Conservation (phyloP, 768 basidiomycete species). For the Mycena metata region DNA sequence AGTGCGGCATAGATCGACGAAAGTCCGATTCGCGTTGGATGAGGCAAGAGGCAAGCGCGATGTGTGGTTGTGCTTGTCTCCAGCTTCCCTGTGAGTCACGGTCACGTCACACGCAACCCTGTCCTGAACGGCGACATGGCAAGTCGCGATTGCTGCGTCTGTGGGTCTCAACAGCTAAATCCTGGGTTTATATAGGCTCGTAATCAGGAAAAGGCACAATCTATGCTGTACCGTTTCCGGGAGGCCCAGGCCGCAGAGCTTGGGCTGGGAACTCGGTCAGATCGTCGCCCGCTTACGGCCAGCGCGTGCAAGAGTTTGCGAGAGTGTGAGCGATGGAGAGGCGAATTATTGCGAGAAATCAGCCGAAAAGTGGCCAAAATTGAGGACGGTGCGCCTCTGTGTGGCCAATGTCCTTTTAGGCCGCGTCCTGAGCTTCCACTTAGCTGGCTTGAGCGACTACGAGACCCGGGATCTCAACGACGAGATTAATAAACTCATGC, state of each 20-base stretch:
- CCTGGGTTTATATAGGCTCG: constrained; percentile 72
- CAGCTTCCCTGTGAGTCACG: neutral
- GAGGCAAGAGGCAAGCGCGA: neutral
- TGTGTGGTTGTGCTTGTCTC: neutral
- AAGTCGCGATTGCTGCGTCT: neutral
- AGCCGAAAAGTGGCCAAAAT: constrained; percentile 98
- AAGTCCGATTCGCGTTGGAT: constrained; percentile 2
- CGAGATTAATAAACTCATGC: constrained; percentile 95
- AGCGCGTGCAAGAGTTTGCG: constrained; percentile 90
- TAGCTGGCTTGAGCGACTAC: constrained; percentile 94
- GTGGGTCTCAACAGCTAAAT: neutral
- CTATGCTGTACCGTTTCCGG: constrained; percentile 95
- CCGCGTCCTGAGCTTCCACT: neutral
- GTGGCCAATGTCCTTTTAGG: neutral
- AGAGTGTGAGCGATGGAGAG: constrained; percentile 96
- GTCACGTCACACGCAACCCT: neutral
- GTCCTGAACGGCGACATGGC: constrained; percentile 4
- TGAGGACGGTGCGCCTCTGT: constrained; percentile 80
- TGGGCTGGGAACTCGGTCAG: constrained; percentile 86
- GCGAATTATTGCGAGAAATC: constrained; percentile 94
- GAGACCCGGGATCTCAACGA: constrained; percentile 97
- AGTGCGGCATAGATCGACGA: constrained; percentile 8
- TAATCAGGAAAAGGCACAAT: constrained; percentile 98
- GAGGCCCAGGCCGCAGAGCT: constrained; percentile 97
- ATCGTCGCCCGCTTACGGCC: constrained; percentile 92